phyloP scores from a whole-genome alignment of 805 yeast species.

The Priceomyces castillae region DNA sequence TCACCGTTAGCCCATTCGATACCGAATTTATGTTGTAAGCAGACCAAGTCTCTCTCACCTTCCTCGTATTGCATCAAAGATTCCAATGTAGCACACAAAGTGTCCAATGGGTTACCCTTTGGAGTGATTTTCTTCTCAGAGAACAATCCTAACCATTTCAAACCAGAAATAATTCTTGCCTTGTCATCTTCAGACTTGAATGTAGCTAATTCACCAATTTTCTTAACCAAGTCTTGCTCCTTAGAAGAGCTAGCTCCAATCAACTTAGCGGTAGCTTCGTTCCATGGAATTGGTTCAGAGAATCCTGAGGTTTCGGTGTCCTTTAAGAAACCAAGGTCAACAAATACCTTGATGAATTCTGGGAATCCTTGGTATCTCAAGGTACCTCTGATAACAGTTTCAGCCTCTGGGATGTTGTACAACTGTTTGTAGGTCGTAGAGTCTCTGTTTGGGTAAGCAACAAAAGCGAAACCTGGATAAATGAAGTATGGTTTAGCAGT shows the following conservation, averaged over 20 bases:
- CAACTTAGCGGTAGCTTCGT: constrained; percentile 74
- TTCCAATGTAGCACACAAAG: constrained; percentile 95
- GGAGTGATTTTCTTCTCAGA: constrained; percentile 74
- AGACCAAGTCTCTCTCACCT: constrained; percentile 93
- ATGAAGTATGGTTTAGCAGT: constrained; percentile 93
- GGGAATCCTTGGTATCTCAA: constrained; percentile 99
- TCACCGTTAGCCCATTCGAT: constrained; percentile 94
- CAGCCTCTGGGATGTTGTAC: constrained; percentile 94
- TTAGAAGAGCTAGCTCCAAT: constrained; percentile 69
- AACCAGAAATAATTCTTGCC: constrained; percentile 82
- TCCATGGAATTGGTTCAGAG: constrained; percentile 69
- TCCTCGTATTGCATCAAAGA: constrained; percentile 92
- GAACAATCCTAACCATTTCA: constrained; percentile 92
- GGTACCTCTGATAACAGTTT: constrained; percentile 95
- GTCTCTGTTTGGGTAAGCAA: constrained; percentile 97
- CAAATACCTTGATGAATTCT: constrained; percentile 91
- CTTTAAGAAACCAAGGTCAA: constrained; percentile 87
- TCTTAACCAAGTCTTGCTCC: constrained; percentile 70
- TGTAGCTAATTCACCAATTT: constrained; percentile 72
- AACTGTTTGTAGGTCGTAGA: constrained; percentile 90
- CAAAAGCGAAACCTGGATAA: constrained; percentile 93
- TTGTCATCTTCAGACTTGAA: constrained; percentile 82
- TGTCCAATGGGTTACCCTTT: constrained; percentile 92
- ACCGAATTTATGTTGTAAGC: constrained; percentile 96
- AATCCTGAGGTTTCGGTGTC: constrained; percentile 68